These are phyloP conservation scores for Notholithocarpus densiflorus DNA, from an alignment of 306 rosid genomes.

Conservation along the genomic window DNA sequence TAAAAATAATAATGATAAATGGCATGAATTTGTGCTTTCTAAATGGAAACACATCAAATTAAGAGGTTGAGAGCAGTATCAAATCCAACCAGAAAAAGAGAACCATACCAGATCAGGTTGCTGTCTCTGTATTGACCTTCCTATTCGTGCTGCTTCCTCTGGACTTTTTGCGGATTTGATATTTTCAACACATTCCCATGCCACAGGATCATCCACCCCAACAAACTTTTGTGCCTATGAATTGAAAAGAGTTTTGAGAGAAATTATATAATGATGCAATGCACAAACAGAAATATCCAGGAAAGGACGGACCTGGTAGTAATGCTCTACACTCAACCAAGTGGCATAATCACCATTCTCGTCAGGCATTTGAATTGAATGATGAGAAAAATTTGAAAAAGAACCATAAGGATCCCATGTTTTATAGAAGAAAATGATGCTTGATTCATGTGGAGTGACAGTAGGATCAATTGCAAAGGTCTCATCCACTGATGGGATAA, in stretches of 20 bases:
- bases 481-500: slow-evolving; percentile 77
- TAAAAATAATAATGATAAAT: background rate
- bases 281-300: slow-evolving; percentile 1
- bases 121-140: slow-evolving; percentile 79
- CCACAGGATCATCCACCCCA: slow-evolving; percentile 62
- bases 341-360: slow-evolving; percentile 57
- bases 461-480: slow-evolving; percentile 78
- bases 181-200: slow-evolving; percentile 54
- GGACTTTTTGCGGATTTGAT: slow-evolving; percentile 82
- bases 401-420: slow-evolving; percentile 93
- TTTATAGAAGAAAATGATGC: slow-evolving; percentile 78
- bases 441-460: slow-evolving; percentile 67
- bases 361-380: slow-evolving; percentile 66
- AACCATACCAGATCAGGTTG: slow-evolving; percentile 64
- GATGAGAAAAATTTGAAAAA: slow-evolving; percentile 91
- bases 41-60: background rate
- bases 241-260: slow-evolving; percentile 1
- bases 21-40: no score
- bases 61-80: background rate
- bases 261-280: slow-evolving; percentile 6
- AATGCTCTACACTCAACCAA: slow-evolving; percentile 90
- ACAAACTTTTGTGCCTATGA: slow-evolving; percentile 73
- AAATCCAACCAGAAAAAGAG: slow-evolving; percentile 2
- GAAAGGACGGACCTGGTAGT: slow-evolving; percentile 75
- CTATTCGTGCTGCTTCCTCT: slow-evolving; percentile 83